These are phyloP conservation scores for Hemisphaericaspora xylofermentans DNA, from an alignment of 1,139 yeast genomes.

Conservation along the genomic window DNA sequence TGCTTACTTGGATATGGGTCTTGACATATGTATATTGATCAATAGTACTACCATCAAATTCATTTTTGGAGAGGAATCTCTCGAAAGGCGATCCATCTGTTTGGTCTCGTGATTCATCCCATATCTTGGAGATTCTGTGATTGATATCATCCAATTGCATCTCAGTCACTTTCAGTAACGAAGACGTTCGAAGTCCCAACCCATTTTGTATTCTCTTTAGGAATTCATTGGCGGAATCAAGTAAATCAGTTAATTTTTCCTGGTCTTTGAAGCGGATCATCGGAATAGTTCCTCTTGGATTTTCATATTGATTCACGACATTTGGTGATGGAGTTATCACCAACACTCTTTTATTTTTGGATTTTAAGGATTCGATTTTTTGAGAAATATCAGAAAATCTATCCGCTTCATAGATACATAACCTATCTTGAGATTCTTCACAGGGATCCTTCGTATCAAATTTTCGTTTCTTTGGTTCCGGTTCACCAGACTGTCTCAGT, in stretches of 20 bases:
- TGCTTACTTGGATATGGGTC: not conserved
- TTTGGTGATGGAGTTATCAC: slow-evolving; percentile 2
- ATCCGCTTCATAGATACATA: not conserved
- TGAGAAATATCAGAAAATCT: slow-evolving; percentile 1
- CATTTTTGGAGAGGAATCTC: not conserved
- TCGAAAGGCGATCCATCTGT: not conserved
- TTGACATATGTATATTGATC: not conserved
- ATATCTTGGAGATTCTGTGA: not conserved
- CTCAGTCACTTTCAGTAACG: slow-evolving; percentile 2
- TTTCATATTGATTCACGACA: not conserved
- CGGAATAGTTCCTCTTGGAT: not conserved
- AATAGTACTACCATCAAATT: not conserved
- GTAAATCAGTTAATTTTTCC: slow-evolving; percentile 3
- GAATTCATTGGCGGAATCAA: not conserved
- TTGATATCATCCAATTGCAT: not conserved
- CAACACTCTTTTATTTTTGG: not conserved
- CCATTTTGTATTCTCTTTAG: slow-evolving; percentile 3
- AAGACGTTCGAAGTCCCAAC: not conserved
- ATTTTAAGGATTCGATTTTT: not conserved
- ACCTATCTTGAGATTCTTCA: not conserved
- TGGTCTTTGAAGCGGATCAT: slow-evolving; percentile 6
- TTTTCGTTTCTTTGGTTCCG: slow-evolving; percentile 1
- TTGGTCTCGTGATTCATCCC: not conserved
- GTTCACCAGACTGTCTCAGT: no score
- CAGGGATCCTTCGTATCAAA: not conserved